Evolutionary conservation across 768 basidiomycete species (phyloP), one percentile per base, ranked within the genome.

Genomic region (Trichaptum fuscoviolaceum): DNA sequence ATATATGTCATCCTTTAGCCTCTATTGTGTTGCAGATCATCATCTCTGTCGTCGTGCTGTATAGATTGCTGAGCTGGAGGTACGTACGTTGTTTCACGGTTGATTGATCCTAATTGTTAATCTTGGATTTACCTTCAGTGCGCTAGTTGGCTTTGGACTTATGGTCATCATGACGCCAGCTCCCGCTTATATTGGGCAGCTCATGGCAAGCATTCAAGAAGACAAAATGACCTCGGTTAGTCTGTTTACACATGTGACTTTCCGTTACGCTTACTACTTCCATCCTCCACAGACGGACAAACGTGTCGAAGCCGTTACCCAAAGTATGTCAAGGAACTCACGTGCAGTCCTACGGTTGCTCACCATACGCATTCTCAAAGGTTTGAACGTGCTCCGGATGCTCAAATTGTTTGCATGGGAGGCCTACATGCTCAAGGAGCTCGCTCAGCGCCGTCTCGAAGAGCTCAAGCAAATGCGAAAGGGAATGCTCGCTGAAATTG

Each of bases 331-430:
- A 23, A 1, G 17, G 24, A 27, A 7, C 42, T 69, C 80, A 75
- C 15, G 75, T 74, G 8, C 30, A 30, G 8, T 30, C 30, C 8
- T 8, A 79, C 79, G 5, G 75, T 81, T 35, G 73, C 76, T 12
- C 67, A 76, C 23, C 59, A 7, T 61, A 25, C 23, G 30, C 30
- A 6, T 61, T 4, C 7, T 10, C n/a, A 30, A 52, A 87, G 87
- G 79, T 5, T 78, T 87, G 71, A 83, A 82, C 64, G 83, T 85
- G 23, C 74, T 88, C 17, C 82, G 88, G 20, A 89, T 90, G 85
- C 79, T 90, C 72, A 91, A 91, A 74, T 76, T 91, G 57, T 90
- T 92, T 70, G 90, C 82, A 8, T 84, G 90, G 83, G 82, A 87
- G 70, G 76, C 78, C 12, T 82, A 82, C 68, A 80, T 81, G 17